Evolutionary conservation across 2,329 filamentous ascomycete genomes (phyloP).

Genomic region (Cadophora luteo-olivacea): DNA sequence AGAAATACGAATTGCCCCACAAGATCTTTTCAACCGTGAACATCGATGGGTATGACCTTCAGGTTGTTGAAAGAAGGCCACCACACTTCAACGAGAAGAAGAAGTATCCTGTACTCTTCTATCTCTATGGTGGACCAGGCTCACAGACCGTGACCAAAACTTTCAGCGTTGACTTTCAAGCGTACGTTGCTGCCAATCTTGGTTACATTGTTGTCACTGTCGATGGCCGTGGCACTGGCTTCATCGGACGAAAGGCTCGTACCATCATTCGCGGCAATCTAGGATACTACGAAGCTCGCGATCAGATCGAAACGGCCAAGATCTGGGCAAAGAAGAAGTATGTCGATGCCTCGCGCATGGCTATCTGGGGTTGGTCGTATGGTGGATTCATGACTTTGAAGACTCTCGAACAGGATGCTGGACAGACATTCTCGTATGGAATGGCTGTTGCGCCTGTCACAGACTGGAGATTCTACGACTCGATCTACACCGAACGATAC

Average conservation of each 20-base stretch:
- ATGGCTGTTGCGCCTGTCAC: conserved; percentile 99
- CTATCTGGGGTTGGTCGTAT: conserved; percentile 99
- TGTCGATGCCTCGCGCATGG: conserved; percentile 80
- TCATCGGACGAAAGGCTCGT: conserved; percentile 82
- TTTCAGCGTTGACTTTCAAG: conserved; percentile 88
- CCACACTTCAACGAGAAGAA: conserved; percentile 85
- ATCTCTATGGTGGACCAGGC: conserved; percentile 92
- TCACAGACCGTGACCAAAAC: conserved; percentile 84
- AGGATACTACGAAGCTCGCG: conserved; percentile 82
- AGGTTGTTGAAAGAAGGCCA: conserved; percentile 83
- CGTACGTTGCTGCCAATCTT: conserved; percentile 82
- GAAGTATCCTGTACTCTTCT: conserved; percentile 93
- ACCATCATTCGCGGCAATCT: conserved; percentile 84
- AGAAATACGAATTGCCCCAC: conserved; percentile 81
- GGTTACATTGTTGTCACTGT: conserved; percentile 96
- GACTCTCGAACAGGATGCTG: conserved; percentile 89
- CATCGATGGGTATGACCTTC: conserved; percentile 77
- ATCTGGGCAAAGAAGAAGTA: conserved; percentile 83
- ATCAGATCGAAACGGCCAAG: conserved; percentile 91
- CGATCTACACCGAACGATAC: conserved; percentile 93
- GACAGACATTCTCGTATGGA: conserved; percentile 90
- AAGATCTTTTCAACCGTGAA: conserved; percentile 83
- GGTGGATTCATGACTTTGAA: conserved; percentile 96
- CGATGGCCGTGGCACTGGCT: conserved; percentile 92
- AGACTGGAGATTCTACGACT: conserved; percentile 96